These are phyloP conservation scores for Xylaria bambusicola DNA, from an alignment of 495 filamentous ascomycete species.

Conservation along the genomic window DNA sequence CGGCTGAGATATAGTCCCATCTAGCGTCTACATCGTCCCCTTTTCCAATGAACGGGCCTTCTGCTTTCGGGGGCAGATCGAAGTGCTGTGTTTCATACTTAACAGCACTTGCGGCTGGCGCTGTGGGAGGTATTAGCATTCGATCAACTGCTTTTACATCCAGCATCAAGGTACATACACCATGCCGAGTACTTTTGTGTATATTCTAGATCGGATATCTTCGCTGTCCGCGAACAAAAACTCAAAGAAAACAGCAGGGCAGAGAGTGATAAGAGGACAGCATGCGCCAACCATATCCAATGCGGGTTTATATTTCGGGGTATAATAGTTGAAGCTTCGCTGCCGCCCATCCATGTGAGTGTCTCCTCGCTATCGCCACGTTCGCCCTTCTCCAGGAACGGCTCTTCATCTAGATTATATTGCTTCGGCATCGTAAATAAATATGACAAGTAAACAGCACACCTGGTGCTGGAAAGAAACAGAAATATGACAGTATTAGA, in stretches of 20 bases:
- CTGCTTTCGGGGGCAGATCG: constrained; percentile 40
- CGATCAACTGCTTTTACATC: background rate
- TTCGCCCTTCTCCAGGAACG: constrained; percentile 33
- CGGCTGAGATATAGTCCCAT: constrained; percentile 48
- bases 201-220: constrained; percentile 26
- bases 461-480: constrained; percentile 40
- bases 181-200: constrained; percentile 34
- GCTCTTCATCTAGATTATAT: constrained; percentile 45
- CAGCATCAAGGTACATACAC: constrained; percentile 26
- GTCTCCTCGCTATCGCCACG: constrained; percentile 18
- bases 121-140: constrained; percentile 32
- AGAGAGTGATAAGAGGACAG: constrained; percentile 43
- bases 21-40: constrained; percentile 46
- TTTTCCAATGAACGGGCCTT: constrained; percentile 45
- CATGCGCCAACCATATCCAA: constrained; percentile 50
- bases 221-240: constrained; percentile 37
- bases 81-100: constrained; percentile 48
- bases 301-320: constrained; percentile 25
- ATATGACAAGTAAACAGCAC: constrained; percentile 35
- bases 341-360: constrained; percentile 18
- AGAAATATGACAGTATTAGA: constrained; percentile 17
- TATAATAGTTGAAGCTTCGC: constrained; percentile 11
- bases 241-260: constrained; percentile 45
- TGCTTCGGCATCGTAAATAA: constrained; percentile 32
- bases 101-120: constrained; percentile 47